A percentile compares a stretch with the other conserved stretches of the same genome.
Conservation (phyloP, 495 filamentous ascomycete species). For the Aspergillus baeticus region DNA sequence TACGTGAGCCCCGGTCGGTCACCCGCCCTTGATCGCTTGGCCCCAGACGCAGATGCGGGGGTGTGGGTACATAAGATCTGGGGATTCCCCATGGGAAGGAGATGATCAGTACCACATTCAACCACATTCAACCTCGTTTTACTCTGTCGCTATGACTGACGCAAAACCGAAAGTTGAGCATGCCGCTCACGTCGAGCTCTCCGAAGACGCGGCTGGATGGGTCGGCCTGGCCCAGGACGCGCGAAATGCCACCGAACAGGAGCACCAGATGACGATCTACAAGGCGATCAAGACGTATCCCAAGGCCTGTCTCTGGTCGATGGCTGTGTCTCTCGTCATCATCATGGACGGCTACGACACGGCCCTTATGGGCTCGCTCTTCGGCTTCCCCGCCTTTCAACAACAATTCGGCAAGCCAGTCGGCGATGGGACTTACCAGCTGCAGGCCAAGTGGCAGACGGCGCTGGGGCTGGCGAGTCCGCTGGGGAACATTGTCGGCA, state of each 20-base stretch:
- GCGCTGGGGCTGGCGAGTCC: slow-evolving; percentile 59
- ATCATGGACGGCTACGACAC: slow-evolving; percentile 54
- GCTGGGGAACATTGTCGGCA: slow-evolving; percentile 64
- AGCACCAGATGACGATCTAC: neutral
- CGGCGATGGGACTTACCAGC: slow-evolving; percentile 25
- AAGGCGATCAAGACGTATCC: slow-evolving; percentile 38
- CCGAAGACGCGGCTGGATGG: too few relatives aligned
- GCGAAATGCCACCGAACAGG: slow-evolving; percentile 6
- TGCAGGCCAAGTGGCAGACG: slow-evolving; percentile 59
- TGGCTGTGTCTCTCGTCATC: slow-evolving; percentile 41
- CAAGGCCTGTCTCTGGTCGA: slow-evolving; percentile 46
- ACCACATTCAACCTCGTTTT: too few relatives aligned
- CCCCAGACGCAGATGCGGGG: too few relatives aligned
- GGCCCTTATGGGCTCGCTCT: slow-evolving; percentile 38
- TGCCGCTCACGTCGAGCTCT: too few relatives aligned
- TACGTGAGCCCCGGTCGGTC: too few relatives aligned
- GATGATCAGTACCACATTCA: too few relatives aligned
- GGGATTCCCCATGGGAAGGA: too few relatives aligned
- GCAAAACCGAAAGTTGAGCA: too few relatives aligned
- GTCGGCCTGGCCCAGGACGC: too few relatives aligned
- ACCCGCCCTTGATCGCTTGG: too few relatives aligned
- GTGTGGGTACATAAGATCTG: too few relatives aligned
- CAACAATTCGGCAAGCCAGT: slow-evolving; percentile 30
- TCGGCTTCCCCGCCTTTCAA: slow-evolving; percentile 37
- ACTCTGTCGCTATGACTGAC: too few relatives aligned